Evolutionary conservation across 73 alveolate species (phyloP), one percentile per base, ranked within the genome.

Genomic region (Paramecium sexaurelia): DNA sequence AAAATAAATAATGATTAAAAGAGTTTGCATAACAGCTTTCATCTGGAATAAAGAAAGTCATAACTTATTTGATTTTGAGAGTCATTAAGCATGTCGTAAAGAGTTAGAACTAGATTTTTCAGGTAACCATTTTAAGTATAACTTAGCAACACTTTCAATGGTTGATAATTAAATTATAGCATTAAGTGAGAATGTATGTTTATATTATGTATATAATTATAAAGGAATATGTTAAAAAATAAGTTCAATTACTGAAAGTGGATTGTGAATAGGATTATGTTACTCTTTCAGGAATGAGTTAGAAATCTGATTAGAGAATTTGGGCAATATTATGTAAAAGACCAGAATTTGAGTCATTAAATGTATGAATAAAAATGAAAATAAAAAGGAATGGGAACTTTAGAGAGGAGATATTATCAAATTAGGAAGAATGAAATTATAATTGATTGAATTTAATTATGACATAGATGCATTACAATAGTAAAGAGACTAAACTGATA

Each of bases 31-130:
- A 17, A 78, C 90, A 41, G 90, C 90, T 9, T 78, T 41, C 71
- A 37, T 78, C 5, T 78, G 90, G 90, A 78, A 78, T 45, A 78
- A 78, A 40, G 90, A 78, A 37, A 40, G 45, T 39, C 90, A 78
- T 78, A 78, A 78, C 51, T 45, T 78, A 45, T 78, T 78, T 24
- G 90, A 78, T 78, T 78, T 78, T 24, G 90, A 78, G 90, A 78
- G 43, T 26, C 45, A 43, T 24, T 40, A 78, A 40, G 68, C 90
- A 78, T 15, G 66, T 7, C 9, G 32, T 8, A 78, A 43, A 78
- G 90, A 78, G 27, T 24, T 78, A 7, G 90, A 78, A 78, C 73
- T 78, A 17, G 90, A 78, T 45, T 78, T 39, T 24, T 78, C 90
- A 40, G 90, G 90, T 78, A 78, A 41, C 27, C 8, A 17, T 22